phyloP scores from a whole-genome alignment of 2,329 filamentous ascomycete genomes.

The Chaetomium sp. region DNA sequence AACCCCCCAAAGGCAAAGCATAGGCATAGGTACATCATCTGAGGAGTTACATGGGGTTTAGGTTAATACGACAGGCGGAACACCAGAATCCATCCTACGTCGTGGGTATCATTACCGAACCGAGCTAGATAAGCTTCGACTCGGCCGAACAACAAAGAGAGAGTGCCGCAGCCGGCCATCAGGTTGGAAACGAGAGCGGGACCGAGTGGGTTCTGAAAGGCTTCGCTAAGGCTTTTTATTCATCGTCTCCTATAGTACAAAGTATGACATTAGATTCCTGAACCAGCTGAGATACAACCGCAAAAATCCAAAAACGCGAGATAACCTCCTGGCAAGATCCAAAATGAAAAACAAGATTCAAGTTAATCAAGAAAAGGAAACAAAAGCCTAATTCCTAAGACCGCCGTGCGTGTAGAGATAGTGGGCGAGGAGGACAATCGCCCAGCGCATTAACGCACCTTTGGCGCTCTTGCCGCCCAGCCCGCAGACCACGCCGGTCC shows the following conservation, averaged over 20 bases:
- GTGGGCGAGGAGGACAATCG: constrained; percentile 32
- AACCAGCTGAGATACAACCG: not conserved
- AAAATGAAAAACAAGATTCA: not conserved
- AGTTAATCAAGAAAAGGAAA: not conserved
- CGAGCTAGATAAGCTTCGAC: too few relatives aligned
- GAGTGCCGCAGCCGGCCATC: not conserved
- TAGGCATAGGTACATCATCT: too few relatives aligned
- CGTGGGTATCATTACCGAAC: too few relatives aligned
- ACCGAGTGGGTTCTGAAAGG: too few relatives aligned
- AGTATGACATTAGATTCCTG: constrained; percentile 10
- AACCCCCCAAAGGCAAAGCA: too few relatives aligned
- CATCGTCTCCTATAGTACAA: constrained; percentile 14
- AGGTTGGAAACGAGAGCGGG: not conserved
- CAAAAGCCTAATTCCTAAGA: not conserved
- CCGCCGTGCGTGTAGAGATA: constrained; percentile 12
- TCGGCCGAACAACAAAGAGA: too few relatives aligned
- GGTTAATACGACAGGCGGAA: too few relatives aligned
- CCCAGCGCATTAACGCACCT: constrained; percentile 48
- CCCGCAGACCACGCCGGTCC: constrained; percentile 43
- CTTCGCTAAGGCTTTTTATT: constrained; percentile 8
- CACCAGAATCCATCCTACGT: too few relatives aligned
- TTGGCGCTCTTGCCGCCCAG: constrained; percentile 45
- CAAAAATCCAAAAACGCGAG: not conserved
- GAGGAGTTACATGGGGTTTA: too few relatives aligned
- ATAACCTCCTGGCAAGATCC: not conserved